These are phyloP conservation scores for Epichloe coenophiala DNA, from an alignment of 2,329 filamentous ascomycete species.

Conservation along the genomic window DNA sequence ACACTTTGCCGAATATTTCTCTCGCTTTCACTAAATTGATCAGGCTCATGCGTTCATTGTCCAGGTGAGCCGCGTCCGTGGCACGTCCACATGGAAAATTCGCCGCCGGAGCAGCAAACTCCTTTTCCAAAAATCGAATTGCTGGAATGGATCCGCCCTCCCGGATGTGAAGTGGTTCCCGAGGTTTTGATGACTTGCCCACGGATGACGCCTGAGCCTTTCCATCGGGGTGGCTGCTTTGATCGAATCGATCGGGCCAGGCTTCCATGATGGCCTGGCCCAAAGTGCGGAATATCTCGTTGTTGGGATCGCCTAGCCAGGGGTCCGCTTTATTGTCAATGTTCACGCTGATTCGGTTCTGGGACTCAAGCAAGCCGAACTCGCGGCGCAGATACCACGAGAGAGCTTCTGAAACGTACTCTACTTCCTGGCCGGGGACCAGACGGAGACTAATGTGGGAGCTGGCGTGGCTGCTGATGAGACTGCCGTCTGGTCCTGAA, in stretches of 20 bases:
- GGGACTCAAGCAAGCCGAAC: constrained; percentile 62
- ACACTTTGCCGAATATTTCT: constrained; percentile 82
- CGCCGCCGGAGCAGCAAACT: constrained; percentile 80
- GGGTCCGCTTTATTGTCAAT: constrained; percentile 92
- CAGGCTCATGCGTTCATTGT: constrained; percentile 84
- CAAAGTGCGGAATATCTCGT: constrained; percentile 80
- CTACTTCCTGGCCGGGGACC: constrained; percentile 83
- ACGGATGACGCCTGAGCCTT: constrained; percentile 6
- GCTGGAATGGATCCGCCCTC: constrained; percentile 93
- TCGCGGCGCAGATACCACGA: constrained; percentile 53
- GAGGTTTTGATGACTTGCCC: constrained; percentile 17
- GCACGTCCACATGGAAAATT: constrained; percentile 91
- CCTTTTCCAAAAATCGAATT: constrained; percentile 88
- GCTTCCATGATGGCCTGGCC: constrained; percentile 73
- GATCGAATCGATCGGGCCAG: constrained; percentile 50
- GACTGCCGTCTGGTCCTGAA: constrained; percentile 79
- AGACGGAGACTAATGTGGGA: constrained; percentile 82
- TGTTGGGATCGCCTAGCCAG: constrained; percentile 86
- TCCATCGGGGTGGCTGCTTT: neutral
- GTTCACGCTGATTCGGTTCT: constrained; percentile 66
- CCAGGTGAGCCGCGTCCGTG: constrained; percentile 84
- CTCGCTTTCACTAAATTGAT: constrained; percentile 82
- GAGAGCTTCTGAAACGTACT: constrained; percentile 57
- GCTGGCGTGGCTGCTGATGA: constrained; percentile 81
- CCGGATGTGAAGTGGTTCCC: constrained; percentile 77